A percentile compares a stretch with the other conserved stretches of the same genome.
Evolutionary conservation across 805 yeast species (phyloP).

Genomic region (Saturnispora diversa): DNA sequence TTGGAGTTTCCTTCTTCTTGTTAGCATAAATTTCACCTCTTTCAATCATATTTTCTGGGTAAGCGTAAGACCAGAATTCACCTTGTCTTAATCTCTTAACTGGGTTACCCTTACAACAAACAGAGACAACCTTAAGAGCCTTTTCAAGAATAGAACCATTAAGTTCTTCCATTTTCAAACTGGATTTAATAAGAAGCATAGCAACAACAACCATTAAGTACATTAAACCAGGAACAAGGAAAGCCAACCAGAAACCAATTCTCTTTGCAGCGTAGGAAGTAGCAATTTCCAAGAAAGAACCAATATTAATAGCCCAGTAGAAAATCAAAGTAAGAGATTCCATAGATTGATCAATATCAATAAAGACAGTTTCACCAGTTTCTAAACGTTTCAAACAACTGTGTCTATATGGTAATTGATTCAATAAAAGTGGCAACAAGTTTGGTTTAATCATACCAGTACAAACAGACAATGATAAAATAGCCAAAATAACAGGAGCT

Average conservation of each 20-base stretch:
- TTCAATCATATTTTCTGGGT: constrained; percentile 36
- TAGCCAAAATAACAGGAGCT: constrained; percentile 36
- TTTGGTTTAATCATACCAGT: constrained; percentile 52
- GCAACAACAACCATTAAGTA: constrained; percentile 46
- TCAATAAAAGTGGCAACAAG: constrained; percentile 42
- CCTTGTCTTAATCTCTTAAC: constrained; percentile 33
- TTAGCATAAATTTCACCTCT: constrained; percentile 33
- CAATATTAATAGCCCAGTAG: constrained; percentile 50
- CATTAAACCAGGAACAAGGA: constrained; percentile 46
- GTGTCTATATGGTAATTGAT: constrained; percentile 55
- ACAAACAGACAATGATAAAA: constrained; percentile 37
- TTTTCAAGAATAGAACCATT: constrained; percentile 42
- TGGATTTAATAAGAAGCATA: constrained; percentile 31
- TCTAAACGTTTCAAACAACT: constrained; percentile 52
- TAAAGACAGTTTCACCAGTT: constrained; percentile 58
- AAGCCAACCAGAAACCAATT: constrained; percentile 50
- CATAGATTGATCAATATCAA: constrained; percentile 38
- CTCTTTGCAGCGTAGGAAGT: constrained; percentile 44
- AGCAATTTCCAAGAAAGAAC: constrained; percentile 46
- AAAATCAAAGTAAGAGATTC: constrained; percentile 36
- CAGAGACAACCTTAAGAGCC: constrained; percentile 34
- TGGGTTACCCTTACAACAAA: constrained; percentile 38
- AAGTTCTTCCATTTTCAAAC: constrained; percentile 30
- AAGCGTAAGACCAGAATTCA: constrained; percentile 45
- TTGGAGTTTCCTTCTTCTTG: constrained; percentile 29